A percentile compares a stretch with the other conserved stretches of the same genome.
Evolutionary conservation across 1,139 yeast genomes (phyloP).

Genomic region (Blastobotrys capitulatus): DNA sequence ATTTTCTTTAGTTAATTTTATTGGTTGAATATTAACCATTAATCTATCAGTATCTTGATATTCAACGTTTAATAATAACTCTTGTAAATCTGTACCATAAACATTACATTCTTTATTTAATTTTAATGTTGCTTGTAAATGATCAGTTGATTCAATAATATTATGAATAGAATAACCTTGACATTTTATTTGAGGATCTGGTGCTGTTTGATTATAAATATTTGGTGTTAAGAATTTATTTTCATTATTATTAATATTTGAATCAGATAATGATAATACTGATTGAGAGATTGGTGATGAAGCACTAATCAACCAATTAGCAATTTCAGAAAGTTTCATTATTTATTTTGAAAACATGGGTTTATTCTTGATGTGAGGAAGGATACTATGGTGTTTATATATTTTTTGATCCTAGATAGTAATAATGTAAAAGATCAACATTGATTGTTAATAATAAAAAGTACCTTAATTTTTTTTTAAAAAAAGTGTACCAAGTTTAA

Average conservation of each 20-base stretch:
- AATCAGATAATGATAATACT: background rate
- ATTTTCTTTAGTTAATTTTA: conserved; percentile 24
- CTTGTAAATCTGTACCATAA: conserved; percentile 34
- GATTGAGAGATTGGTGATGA: background rate
- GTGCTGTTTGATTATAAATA: conserved; percentile 28
- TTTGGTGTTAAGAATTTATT: conserved; percentile 30
- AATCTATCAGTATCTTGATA: conserved; percentile 31
- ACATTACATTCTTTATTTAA: conserved; percentile 28
- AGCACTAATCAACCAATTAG: background rate
- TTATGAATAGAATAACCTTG: conserved; percentile 29
- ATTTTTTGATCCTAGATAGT: no score
- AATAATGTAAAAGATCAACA: no score
- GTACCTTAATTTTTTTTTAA: no score
- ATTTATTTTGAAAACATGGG: background rate
- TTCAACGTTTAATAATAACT: conserved; percentile 30
- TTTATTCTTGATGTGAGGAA: no score
- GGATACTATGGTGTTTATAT: no score
- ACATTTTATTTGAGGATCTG: conserved; percentile 32
- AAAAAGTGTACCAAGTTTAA: no score
- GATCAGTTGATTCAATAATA: conserved; percentile 19
- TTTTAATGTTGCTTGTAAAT: conserved; percentile 28
- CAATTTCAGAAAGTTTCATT: background rate
- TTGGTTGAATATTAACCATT: conserved; percentile 31
- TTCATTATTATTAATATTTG: no score
- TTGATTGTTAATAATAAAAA: no score